Percentiles rank a stretch among this genome's conserved stretches.
Evolutionary conservation across 768 basidiomycete genomes (phyloP).

Genomic region (Panus rudis): DNA sequence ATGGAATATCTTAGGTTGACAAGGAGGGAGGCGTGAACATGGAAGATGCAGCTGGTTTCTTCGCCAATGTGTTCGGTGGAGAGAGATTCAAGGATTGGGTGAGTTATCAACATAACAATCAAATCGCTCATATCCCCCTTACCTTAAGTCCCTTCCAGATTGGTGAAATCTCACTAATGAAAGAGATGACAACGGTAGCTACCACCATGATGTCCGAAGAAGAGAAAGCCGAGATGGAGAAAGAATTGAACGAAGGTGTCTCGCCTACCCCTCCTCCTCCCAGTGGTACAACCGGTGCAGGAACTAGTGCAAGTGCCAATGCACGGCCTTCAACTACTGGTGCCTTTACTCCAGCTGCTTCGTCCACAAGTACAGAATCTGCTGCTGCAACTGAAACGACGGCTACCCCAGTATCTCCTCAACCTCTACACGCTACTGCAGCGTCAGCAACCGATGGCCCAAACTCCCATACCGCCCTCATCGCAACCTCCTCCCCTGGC

Average conservation of each 20-base stretch:
- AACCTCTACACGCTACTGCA: neutral
- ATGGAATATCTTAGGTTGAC: conserved; percentile 30
- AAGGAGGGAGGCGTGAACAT: conserved; percentile 73
- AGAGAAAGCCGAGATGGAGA: conserved; percentile 83
- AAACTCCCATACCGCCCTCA: neutral
- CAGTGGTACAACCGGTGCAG: too few species aligned
- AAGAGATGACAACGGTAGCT: conserved; percentile 82
- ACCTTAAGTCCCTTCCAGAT: conserved; percentile 48
- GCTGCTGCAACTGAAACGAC: neutral
- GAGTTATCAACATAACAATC: conserved; percentile 26
- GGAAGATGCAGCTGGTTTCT: conserved; percentile 93
- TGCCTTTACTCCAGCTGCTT: too few species aligned
- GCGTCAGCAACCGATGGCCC: neutral
- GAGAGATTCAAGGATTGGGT: conserved; percentile 88
- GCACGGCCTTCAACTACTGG: conserved; percentile 12
- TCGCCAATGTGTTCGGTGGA: conserved; percentile 93
- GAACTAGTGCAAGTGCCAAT: too few species aligned
- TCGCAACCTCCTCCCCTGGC: neutral
- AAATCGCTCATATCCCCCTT: conserved; percentile 1
- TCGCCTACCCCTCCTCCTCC: conserved; percentile 22
- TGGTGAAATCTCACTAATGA: conserved; percentile 94
- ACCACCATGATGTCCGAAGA: conserved; percentile 89
- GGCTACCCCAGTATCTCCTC: neutral
- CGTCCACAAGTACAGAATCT: too few species aligned
- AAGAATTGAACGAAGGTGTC: conserved; percentile 44